Base-by-base conservation (phyloP, 306 rosid genomes). In the Carpinus fangiana region DNA sequence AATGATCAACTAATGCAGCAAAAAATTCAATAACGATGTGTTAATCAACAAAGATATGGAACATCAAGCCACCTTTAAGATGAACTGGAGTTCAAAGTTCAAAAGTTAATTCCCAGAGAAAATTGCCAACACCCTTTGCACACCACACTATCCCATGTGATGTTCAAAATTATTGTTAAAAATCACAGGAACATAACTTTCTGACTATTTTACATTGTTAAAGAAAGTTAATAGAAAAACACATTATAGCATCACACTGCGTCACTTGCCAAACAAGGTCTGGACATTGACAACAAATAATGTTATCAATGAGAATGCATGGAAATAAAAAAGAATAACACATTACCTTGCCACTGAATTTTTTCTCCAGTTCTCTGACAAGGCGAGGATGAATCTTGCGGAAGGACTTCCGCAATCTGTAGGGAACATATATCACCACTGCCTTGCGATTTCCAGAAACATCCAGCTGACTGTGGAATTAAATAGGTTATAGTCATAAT, bases 291-390 rank as follows among this genome's bases (percentile, higher is more conserved):
- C 36, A 47, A 43, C 45, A 26, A 46, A 21, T 12, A 21, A 46
- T 2, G 18, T 41, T 28, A 56, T 45, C 12, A 77, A 8, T 9
- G 13, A 3, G 70, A 13, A 69, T n/a, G 48, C 26, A 21, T 17
- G 38, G 20, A 36, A 18, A 72, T 7, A 48, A 5, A 21, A 21
- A 26, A 7, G 16, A 20, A 34, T 53, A 41, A 55, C 51, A 67
- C 9, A 53, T 36, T 62, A 90, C 97, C 94, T 90, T 92, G 45
- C 97, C 97, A 66, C 97, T 91, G 81, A 88, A 89, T 71, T 86
- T 91, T 76, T 91, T 91, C 80, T 90, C 97, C 72, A 92, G 76
- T 82, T 92, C 94, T 68, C 97, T 80, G 43, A 90, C 88, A 59
- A 91, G 97, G 16, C 97, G 77, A 53, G 84, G 78, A 80, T 92